Evolutionary conservation across 805 yeast genomes (phyloP).

Genomic region (Starmerella cellae): DNA sequence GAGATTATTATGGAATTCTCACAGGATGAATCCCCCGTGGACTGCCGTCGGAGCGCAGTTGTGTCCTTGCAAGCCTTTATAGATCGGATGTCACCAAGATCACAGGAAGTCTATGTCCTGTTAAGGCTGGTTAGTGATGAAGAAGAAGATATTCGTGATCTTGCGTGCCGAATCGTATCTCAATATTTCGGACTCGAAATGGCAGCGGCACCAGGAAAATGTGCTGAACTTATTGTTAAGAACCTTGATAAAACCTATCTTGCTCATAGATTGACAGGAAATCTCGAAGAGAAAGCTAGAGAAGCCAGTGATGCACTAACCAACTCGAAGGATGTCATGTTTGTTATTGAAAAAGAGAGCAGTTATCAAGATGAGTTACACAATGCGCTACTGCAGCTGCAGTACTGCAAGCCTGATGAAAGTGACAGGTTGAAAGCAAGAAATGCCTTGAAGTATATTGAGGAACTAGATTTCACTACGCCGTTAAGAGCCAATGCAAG

Average conservation of each 20-base stretch:
- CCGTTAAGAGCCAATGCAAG: slow-evolving; percentile 6
- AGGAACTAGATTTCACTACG: slow-evolving; percentile 4
- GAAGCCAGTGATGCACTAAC: slow-evolving; percentile 16
- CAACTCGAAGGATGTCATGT: slow-evolving; percentile 33
- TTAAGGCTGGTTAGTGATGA: slow-evolving; percentile 39
- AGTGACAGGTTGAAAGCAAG: neutral
- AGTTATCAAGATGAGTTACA: slow-evolving; percentile 44
- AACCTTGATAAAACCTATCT: slow-evolving; percentile 6
- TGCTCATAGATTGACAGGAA: slow-evolving; percentile 3
- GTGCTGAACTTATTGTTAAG: slow-evolving; percentile 9
- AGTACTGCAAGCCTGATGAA: neutral
- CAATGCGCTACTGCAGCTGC: slow-evolving; percentile 1
- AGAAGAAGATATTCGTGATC: slow-evolving; percentile 44
- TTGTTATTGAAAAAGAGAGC: slow-evolving; percentile 55
- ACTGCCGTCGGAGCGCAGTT: slow-evolving; percentile 27
- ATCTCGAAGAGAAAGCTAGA: slow-evolving; percentile 17
- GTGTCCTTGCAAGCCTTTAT: neutral
- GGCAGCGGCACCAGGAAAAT: slow-evolving; percentile 11
- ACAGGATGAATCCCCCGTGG: slow-evolving; percentile 34
- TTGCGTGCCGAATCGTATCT: slow-evolving; percentile 35
- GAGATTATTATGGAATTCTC: slow-evolving; percentile 24
- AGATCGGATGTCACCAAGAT: too few species aligned
- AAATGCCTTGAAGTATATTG: neutral
- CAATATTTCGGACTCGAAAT: slow-evolving; percentile 21
- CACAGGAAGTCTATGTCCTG: slow-evolving; percentile 5